phyloP scores from a whole-genome alignment of 2,329 filamentous ascomycete genomes.

The Aspergillus costaricaensis region DNA sequence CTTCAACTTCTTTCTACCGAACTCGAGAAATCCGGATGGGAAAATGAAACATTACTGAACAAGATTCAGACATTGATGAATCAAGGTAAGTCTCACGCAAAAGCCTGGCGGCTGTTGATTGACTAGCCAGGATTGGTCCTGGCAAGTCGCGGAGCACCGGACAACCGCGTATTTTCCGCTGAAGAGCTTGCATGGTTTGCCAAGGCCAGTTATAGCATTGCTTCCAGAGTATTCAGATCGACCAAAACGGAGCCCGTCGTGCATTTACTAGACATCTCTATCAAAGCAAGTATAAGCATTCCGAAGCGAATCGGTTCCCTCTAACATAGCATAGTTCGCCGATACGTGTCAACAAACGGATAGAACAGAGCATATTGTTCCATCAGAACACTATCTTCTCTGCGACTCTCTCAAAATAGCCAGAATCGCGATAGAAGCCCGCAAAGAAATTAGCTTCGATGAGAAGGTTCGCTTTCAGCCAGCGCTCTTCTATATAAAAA shows the following conservation, averaged over 20 bases:
- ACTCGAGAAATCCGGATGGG: slow-evolving; percentile 35
- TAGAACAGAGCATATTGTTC: slow-evolving; percentile 43
- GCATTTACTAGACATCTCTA: slow-evolving; percentile 54
- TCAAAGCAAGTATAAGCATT: slow-evolving; percentile 35
- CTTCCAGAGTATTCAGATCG: slow-evolving; percentile 61
- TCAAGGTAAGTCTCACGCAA: slow-evolving; percentile 39
- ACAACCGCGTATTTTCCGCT: slow-evolving; percentile 57
- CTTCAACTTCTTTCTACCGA: slow-evolving; percentile 50
- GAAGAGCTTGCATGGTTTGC: slow-evolving; percentile 82
- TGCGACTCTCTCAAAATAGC: slow-evolving; percentile 67
- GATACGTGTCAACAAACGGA: slow-evolving; percentile 34
- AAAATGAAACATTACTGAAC: slow-evolving; percentile 28
- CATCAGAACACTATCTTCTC: slow-evolving; percentile 63
- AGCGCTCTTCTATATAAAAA: slow-evolving; percentile 17
- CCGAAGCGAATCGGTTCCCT: slow-evolving; percentile 33
- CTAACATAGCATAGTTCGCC: slow-evolving; percentile 40
- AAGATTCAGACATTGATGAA: slow-evolving; percentile 61
- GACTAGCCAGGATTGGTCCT: slow-evolving; percentile 17
- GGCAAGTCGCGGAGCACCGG: slow-evolving; percentile 44
- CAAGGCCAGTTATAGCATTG: slow-evolving; percentile 77
- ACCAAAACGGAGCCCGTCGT: slow-evolving; percentile 59
- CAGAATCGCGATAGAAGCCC: slow-evolving; percentile 50
- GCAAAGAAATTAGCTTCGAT: slow-evolving; percentile 45
- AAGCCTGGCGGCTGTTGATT: no score
- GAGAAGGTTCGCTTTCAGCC: slow-evolving; percentile 30